phyloP scores from a whole-genome alignment of 257 asterid genomes.

The Fraxinus pennsylvanica region DNA sequence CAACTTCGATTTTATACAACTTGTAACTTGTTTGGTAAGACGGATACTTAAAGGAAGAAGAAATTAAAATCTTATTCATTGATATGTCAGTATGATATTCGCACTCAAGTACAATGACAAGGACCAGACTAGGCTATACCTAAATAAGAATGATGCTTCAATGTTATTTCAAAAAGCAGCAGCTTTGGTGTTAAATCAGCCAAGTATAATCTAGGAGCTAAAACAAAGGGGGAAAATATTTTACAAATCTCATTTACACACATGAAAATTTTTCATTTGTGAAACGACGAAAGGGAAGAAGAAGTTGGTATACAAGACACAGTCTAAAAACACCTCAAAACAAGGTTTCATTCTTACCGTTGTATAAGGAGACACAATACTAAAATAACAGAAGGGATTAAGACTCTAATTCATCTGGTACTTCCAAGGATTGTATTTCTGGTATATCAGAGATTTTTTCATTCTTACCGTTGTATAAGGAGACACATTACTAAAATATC shows the following conservation, averaged over 20 bases:
- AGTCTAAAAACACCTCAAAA: not conserved
- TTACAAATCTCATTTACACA: constrained; percentile 26
- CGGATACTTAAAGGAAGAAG: too few relatives aligned
- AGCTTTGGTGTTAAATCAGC: not conserved
- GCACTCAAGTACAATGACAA: too few relatives aligned
- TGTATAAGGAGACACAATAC: constrained; percentile 1
- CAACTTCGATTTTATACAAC: too few relatives aligned
- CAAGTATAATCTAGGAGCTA: not conserved
- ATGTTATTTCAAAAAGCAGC: not conserved
- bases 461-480: not conserved
- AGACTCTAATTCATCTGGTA: constrained; percentile 22
- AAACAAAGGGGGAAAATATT: not conserved
- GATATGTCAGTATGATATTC: too few relatives aligned
- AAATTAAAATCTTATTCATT: too few relatives aligned
- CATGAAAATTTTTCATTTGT: constrained; percentile 24
- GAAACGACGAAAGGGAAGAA: constrained; percentile 5
- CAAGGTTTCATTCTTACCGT: constrained; percentile 6
- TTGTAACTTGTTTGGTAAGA: too few relatives aligned
- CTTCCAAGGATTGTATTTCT: constrained; percentile 18
- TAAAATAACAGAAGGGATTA: constrained; percentile 10
- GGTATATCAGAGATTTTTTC: constrained; percentile 20
- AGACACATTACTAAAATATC: constrained; percentile 8
- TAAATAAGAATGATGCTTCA: not conserved
- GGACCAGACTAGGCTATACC: too few relatives aligned
- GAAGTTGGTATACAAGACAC: not conserved